Percentiles rank a stretch among this genome's conserved stretches.
Conservation (phyloP, 2,329 filamentous ascomycete genomes). For the Diaporthe sp. region DNA sequence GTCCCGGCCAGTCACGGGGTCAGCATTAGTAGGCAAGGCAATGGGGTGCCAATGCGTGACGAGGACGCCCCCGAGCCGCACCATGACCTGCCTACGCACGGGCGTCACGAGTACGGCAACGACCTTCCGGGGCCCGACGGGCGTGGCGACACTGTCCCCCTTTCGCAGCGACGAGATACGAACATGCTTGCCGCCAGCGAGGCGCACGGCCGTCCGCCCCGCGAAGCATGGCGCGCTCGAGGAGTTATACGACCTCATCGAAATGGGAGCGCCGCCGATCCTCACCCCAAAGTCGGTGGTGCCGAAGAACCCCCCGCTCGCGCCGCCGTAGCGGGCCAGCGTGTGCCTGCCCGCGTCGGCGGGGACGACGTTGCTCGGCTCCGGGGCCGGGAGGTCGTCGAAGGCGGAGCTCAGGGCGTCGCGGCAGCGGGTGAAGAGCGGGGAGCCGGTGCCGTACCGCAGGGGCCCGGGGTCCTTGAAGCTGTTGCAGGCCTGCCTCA, state of each 20-base stretch:
- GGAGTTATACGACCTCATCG: constrained; percentile 62
- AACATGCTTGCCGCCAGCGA: constrained; percentile 57
- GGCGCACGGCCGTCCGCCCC: constrained; percentile 60
- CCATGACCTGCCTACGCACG: constrained; percentile 58
- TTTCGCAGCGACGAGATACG: constrained; percentile 59
- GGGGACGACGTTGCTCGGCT: constrained; percentile 51
- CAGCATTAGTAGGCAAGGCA: constrained; percentile 43
- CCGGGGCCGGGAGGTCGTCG: constrained; percentile 61
- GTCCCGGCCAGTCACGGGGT: constrained; percentile 43
- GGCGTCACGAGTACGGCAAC: constrained; percentile 65
- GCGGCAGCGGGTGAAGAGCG: constrained; percentile 66
- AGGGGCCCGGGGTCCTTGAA: constrained; percentile 74
- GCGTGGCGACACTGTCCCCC: constrained; percentile 66
- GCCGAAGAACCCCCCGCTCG: not conserved
- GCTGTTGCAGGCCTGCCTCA: constrained; percentile 70
- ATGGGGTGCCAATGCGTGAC: constrained; percentile 75
- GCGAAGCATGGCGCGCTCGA: constrained; percentile 65
- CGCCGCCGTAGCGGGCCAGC: not conserved
- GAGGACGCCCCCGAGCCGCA: constrained; percentile 60
- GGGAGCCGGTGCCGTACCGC: constrained; percentile 64
- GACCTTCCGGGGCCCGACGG: constrained; percentile 63
- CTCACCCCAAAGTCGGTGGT: not conserved
- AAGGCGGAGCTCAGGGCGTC: constrained; percentile 64
- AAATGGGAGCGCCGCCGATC: constrained; percentile 44
- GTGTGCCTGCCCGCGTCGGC: not conserved